Evolutionary conservation across 768 basidiomycete species (phyloP), one percentile per base, ranked within the genome.

Genomic region (Rubroboletus satanas): DNA sequence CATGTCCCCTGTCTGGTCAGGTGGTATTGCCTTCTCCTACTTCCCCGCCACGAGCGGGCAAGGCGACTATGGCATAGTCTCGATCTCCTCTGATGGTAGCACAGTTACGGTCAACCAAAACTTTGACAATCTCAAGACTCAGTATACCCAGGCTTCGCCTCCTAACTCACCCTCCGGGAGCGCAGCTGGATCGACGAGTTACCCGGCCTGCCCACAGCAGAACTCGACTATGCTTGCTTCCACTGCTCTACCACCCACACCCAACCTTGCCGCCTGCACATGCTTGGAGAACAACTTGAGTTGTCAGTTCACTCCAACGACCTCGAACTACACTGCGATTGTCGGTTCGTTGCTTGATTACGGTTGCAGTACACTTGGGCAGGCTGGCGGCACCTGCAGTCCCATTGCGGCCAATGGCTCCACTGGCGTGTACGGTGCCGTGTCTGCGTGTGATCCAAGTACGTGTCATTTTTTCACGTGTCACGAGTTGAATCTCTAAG

Each of bases 11-110:
- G 84, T 87, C 47, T 96, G 88, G 85, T 93, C 90, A 32, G 94
- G 94, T 57, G 93, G 90, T 49, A 61, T 96, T 50, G 93, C 93
- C 4, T 93, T 92, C 71, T 87, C 85, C 46, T 96, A 95, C 71
- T 94, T 96, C 81, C 88, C 90, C 2, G 90, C 90, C 18, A 45
- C 65, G n/a, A 86, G 85, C 60, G 81, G 77, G 8, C 74, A 78
- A 49, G 90, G 90, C 47, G 74, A 87, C 62, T 97, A 90, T 59
- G 94, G 94, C 26, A 88, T 96, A 79, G 88, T 91, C 57, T 90
- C 79, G 28, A 80, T 96, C 56, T 84, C 83, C 2, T 3, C 76
- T 3, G 86, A 89, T 64, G 79, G 79, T 54, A 78, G 62, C 44
- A 85, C 87, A 5, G 88, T 92, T 47, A 85, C 82, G 8, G 77